Percentiles rank a stretch among this genome's conserved stretches.
Evolutionary conservation across 2,329 filamentous ascomycete species (phyloP).

Genomic region (Diaporthe sp.): DNA sequence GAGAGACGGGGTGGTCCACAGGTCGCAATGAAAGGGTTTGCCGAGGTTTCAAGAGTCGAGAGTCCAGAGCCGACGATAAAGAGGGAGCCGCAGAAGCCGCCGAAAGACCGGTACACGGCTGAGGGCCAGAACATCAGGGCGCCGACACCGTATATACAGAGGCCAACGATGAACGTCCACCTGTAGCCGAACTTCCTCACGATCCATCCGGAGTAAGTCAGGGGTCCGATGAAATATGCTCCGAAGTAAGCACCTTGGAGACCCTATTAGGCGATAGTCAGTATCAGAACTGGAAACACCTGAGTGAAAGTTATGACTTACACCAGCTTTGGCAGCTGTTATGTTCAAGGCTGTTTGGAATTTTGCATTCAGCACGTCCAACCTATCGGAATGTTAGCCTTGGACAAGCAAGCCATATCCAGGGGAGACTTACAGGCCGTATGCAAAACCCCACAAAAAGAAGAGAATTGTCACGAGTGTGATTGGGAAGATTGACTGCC

Average conservation of each 20-base stretch:
- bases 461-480: conserved; percentile 62
- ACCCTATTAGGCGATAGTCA: conserved; percentile 31
- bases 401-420: not conserved
- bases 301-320: conserved; percentile 4
- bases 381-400: conserved; percentile 41
- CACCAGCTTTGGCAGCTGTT: conserved; percentile 42
- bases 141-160: conserved; percentile 73
- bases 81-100: conserved; percentile 77
- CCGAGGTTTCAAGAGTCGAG: conserved; percentile 80
- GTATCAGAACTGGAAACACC: not conserved
- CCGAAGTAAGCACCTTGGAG: conserved; percentile 52
- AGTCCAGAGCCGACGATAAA: conserved; percentile 81
- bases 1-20: conserved; percentile 75
- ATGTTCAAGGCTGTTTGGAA: conserved; percentile 43
- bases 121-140: conserved; percentile 66
- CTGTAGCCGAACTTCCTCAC: conserved; percentile 73
- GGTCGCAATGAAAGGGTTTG: conserved; percentile 75
- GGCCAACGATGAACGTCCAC: conserved; percentile 74
- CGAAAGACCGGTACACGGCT: conserved; percentile 74
- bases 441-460: conserved; percentile 65
- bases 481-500: conserved; percentile 49
- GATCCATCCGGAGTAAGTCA: conserved; percentile 74
- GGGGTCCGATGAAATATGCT: conserved; percentile 74
- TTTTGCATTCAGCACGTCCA: conserved; percentile 60
- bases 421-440: conserved; percentile 15